phyloP scores from a whole-genome alignment of 352 stramenopile genomes.

The Blastocystis sp. region DNA sequence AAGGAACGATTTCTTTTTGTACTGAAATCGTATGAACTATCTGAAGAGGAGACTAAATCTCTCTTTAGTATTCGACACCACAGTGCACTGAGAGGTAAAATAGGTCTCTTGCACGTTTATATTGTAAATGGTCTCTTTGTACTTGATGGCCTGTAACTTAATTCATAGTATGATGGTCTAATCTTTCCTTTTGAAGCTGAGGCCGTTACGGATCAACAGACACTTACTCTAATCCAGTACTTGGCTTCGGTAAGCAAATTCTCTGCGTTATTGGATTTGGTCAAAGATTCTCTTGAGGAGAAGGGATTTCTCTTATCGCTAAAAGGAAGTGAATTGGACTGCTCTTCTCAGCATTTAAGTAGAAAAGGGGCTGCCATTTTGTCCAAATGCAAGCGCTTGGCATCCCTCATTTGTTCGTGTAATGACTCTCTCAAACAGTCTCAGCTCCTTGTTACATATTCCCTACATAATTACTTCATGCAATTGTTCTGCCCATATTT shows the following conservation, averaged over 20 bases:
- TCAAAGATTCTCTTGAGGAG: background rate
- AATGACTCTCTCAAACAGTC: background rate
- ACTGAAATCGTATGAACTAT: background rate
- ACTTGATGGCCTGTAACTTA: background rate
- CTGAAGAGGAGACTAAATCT: background rate
- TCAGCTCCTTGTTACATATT: background rate
- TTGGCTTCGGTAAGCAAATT: background rate
- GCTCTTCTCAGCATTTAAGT: background rate
- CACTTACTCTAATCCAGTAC: background rate
- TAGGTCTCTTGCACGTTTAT: background rate
- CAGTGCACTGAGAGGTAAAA: background rate
- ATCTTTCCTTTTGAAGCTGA: background rate
- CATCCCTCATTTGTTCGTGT: background rate
- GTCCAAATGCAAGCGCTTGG: background rate
- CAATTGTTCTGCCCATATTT: background rate
- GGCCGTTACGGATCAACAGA: background rate
- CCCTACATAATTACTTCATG: background rate
- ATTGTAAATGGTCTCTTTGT: background rate
- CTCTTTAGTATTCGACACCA: constrained; percentile 3
- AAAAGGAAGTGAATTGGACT: background rate
- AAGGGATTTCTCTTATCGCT: background rate
- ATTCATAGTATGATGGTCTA: background rate
- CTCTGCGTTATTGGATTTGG: background rate
- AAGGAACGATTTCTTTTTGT: background rate
- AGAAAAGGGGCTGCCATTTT: background rate